Percentiles rank a stretch among this genome's conserved stretches.
Conservation (phyloP, 805 yeast species). For the Blastobotrys muscicola region DNA sequence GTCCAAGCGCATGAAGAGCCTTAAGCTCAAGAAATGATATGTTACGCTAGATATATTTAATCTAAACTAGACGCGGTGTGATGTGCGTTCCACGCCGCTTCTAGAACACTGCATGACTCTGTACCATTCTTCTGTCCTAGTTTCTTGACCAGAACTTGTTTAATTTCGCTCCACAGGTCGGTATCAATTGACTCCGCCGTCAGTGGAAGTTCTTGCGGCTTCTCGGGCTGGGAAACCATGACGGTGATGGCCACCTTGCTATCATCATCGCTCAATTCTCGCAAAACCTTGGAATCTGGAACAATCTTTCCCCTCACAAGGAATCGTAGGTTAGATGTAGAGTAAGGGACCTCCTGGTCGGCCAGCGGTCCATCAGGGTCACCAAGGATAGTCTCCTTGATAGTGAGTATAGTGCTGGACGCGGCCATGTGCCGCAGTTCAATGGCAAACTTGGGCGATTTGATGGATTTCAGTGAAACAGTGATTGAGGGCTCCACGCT, state of each 20-base stretch:
- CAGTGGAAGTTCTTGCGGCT: neutral
- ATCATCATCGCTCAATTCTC: slow-evolving; percentile 21
- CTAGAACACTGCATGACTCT: no score
- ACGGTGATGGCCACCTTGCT: slow-evolving; percentile 33
- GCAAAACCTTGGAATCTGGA: slow-evolving; percentile 39
- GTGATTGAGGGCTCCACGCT: slow-evolving; percentile 2
- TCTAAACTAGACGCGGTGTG: no score
- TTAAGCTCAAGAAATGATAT: slow-evolving; percentile 3
- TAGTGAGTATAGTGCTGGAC: slow-evolving; percentile 18
- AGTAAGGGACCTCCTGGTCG: slow-evolving; percentile 1
- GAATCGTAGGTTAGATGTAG: slow-evolving; percentile 33
- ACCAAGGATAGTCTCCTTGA: slow-evolving; percentile 24
- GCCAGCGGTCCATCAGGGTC: slow-evolving; percentile 21
- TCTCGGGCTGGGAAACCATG: slow-evolving; percentile 28
- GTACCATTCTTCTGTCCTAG: slow-evolving; percentile 1
- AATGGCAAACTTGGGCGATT: slow-evolving; percentile 56
- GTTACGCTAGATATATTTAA: neutral
- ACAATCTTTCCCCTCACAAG: slow-evolving; percentile 55
- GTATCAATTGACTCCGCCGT: neutral
- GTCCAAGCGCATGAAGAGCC: slow-evolving; percentile 9
- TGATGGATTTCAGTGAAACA: slow-evolving; percentile 52
- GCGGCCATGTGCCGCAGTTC: slow-evolving; percentile 18
- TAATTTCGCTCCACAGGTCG: neutral
- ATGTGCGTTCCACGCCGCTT: no score
- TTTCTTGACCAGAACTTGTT: neutral